Conservation (phyloP, 306 rosid genomes). For the Mimosa bimucronata region DNA sequence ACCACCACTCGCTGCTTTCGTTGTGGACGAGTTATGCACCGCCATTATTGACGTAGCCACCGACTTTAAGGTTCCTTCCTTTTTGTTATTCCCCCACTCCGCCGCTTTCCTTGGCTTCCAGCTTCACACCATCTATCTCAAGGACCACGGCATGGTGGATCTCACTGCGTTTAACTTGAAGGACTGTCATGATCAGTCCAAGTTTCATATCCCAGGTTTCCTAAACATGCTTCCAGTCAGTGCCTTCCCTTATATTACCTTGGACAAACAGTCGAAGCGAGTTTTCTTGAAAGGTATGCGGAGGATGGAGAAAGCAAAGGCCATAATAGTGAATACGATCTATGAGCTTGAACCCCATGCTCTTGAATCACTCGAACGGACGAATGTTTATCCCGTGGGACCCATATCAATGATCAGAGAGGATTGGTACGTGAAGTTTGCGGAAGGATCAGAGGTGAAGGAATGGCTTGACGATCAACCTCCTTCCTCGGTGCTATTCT, state of each 20-base stretch:
- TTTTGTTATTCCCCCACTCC: constrained; percentile 39
- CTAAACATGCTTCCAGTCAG: constrained; percentile 29
- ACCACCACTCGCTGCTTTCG: constrained; percentile 41
- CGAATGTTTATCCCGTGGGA: constrained; percentile 46
- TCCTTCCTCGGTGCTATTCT: constrained; percentile 46
- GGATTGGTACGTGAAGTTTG: background rate
- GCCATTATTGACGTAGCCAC: constrained; percentile 46
- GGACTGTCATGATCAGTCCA: constrained; percentile 21
- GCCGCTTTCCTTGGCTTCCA: constrained; percentile 32
- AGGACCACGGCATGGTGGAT: constrained; percentile 17
- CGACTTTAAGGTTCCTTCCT: constrained; percentile 43
- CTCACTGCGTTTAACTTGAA: background rate
- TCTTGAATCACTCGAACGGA: constrained; percentile 7
- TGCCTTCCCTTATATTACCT: constrained; percentile 22
- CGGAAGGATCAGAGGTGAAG: background rate
- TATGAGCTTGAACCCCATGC: constrained; percentile 43
- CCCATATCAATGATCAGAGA: constrained; percentile 33
- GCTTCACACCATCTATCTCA: constrained; percentile 30
- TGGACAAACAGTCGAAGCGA: background rate
- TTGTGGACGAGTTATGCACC: constrained; percentile 51
- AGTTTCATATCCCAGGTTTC: constrained; percentile 30
- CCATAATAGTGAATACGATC: constrained; percentile 45
- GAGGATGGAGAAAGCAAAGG: constrained; percentile 23
- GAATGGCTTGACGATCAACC: constrained; percentile 50
- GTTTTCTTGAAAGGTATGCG: background rate